phyloP scores from a whole-genome alignment of 805 yeast species.

The Komagataella ulmi region DNA sequence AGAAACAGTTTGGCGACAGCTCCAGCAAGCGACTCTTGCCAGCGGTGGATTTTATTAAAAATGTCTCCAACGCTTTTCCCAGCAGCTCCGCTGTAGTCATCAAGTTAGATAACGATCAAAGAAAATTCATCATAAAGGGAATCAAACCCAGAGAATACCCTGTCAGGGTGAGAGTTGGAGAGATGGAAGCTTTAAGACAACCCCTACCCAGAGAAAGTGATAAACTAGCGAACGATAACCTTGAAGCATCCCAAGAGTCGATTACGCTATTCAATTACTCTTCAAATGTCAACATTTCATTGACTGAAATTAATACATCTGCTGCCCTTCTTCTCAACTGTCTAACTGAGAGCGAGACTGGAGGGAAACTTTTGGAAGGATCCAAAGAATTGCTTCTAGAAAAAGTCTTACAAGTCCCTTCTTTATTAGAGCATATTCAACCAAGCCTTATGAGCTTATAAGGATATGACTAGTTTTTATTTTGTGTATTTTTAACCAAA shows the following conservation, averaged over 20 bases:
- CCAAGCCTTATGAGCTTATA: slow-evolving; percentile 9
- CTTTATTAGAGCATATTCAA: slow-evolving; percentile 9
- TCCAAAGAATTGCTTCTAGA: slow-evolving; percentile 17
- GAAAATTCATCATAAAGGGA: slow-evolving; percentile 86
- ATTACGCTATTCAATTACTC: slow-evolving; percentile 17
- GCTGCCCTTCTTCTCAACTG: slow-evolving; percentile 22
- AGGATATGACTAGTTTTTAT: slow-evolving; percentile 7
- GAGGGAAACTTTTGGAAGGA: slow-evolving; percentile 19
- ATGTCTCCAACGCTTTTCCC: slow-evolving; percentile 81
- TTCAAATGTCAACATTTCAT: slow-evolving; percentile 15
- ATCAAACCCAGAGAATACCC: slow-evolving; percentile 71
- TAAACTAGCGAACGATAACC: slow-evolving; percentile 5
- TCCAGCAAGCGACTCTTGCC: slow-evolving; percentile 54
- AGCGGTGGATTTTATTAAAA: slow-evolving; percentile 93
- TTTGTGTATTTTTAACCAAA: slow-evolving; percentile 1
- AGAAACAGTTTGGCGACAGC: slow-evolving; percentile 56
- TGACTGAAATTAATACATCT: slow-evolving; percentile 27
- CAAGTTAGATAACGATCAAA: slow-evolving; percentile 44
- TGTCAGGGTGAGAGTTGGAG: slow-evolving; percentile 33
- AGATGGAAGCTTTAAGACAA: slow-evolving; percentile 21
- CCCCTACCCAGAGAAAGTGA: slow-evolving; percentile 3
- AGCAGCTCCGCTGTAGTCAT: slow-evolving; percentile 91
- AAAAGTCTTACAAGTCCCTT: slow-evolving; percentile 20
- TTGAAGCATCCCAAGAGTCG: slow-evolving; percentile 15
- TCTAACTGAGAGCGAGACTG: slow-evolving; percentile 16